These are phyloP conservation scores for Phytophthora lateralis DNA, from an alignment of 352 stramenopile genomes.

Conservation along the genomic window DNA sequence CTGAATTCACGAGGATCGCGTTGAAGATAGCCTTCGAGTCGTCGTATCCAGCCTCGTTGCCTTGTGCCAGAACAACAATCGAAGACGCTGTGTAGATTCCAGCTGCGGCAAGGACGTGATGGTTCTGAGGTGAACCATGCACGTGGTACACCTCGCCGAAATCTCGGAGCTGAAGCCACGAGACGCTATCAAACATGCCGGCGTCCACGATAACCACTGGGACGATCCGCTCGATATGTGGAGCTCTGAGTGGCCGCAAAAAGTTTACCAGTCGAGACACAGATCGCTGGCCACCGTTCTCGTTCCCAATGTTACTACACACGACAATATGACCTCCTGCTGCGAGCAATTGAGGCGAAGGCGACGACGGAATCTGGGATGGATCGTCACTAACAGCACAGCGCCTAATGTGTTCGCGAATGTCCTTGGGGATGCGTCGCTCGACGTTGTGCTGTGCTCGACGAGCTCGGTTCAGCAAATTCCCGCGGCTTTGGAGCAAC, in stretches of 20 bases:
- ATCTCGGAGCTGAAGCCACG: conserved; percentile 68
- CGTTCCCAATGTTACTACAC: conserved; percentile 76
- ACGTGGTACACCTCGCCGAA: conserved; percentile 85
- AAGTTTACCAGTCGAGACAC: conserved; percentile 79
- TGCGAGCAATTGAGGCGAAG: conserved; percentile 47
- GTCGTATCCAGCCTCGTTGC: conserved; percentile 70
- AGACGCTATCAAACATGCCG: conserved; percentile 63
- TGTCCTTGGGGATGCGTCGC: conserved; percentile 57
- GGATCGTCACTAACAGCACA: conserved; percentile 36
- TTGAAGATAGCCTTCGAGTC: conserved; percentile 90
- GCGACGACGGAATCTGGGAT: conserved; percentile 45
- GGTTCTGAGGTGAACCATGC: conserved; percentile 73
- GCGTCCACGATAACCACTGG: conserved; percentile 81
- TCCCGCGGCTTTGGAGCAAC: conserved; percentile 41
- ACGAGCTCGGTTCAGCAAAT: conserved; percentile 58
- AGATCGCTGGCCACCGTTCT: conserved; percentile 60
- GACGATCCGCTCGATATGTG: conserved; percentile 68
- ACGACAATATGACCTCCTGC: conserved; percentile 79
- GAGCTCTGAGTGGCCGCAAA: conserved; percentile 68
- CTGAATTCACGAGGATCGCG: conserved; percentile 80
- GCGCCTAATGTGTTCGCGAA: conserved; percentile 66
- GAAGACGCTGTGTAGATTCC: conserved; percentile 83
- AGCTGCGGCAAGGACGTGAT: conserved; percentile 68
- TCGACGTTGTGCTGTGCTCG: conserved; percentile 78
- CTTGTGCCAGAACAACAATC: conserved; percentile 83